Conservation (phyloP, 108 stramenopile genomes). For the Cylindrotheca closterium region DNA sequence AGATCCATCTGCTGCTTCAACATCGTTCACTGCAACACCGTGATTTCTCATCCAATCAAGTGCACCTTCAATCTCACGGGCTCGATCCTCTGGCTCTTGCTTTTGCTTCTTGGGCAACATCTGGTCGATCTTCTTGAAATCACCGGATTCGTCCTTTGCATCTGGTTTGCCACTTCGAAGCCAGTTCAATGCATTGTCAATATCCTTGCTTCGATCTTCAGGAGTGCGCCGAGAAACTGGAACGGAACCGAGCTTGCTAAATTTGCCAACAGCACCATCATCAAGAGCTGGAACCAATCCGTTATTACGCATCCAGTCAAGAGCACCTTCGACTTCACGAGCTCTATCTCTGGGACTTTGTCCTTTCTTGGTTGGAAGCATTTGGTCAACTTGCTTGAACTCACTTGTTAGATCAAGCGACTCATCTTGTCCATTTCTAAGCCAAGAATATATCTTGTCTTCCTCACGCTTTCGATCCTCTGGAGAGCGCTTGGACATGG, state of each 20-base stretch:
- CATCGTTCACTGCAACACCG: too few relatives aligned
- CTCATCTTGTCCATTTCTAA: constrained; percentile 21
- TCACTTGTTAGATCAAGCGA: constrained; percentile 26
- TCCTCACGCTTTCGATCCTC: constrained; percentile 14
- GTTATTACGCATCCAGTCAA: constrained; percentile 28
- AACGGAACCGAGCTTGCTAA: constrained; percentile 7
- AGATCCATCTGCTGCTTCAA: constrained; percentile 1
- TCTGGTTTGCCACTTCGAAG: constrained; percentile 7
- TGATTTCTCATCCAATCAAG: constrained; percentile 27
- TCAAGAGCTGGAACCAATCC: constrained; percentile 16
- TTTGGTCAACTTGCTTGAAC: constrained; percentile 22
- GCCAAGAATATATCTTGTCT: constrained; percentile 22
- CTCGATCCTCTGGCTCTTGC: constrained; percentile 17
- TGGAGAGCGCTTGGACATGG: constrained; percentile 11
- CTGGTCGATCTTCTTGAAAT: constrained; percentile 12
- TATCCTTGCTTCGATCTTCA: constrained; percentile 2
- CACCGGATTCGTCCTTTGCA: constrained; percentile 10
- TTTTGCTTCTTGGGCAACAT: constrained; percentile 10
- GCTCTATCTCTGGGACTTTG: constrained; percentile 25
- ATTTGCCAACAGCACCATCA: neutral
- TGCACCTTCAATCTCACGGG: constrained; percentile 19
- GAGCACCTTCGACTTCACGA: constrained; percentile 32
- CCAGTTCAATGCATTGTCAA: constrained; percentile 25
- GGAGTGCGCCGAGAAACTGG: constrained; percentile 18
- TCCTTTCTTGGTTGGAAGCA: constrained; percentile 15